Percentiles rank a stretch among this genome's conserved stretches.
Evolutionary conservation across 345 rosid species (phyloP).

Genomic region (Camelina neglecta): DNA sequence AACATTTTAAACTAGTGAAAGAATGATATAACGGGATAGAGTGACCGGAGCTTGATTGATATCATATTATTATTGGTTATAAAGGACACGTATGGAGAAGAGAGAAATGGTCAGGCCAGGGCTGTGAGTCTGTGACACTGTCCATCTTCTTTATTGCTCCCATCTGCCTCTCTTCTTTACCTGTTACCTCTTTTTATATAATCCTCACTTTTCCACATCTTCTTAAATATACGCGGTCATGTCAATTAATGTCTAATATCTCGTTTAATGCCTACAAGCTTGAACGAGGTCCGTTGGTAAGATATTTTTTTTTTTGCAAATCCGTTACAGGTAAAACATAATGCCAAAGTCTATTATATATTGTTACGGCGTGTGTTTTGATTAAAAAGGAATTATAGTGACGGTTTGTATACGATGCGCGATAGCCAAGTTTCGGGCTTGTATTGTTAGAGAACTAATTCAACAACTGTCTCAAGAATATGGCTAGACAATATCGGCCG

Average conservation of each 20-base stretch:
- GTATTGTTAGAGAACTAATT: slow-evolving; percentile 3
- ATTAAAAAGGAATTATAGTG: background rate
- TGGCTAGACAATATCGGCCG: slow-evolving; percentile 1
- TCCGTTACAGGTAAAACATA: background rate
- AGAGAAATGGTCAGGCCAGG: slow-evolving; percentile 46
- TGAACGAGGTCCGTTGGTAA: background rate
- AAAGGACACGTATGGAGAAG: slow-evolving; percentile 30
- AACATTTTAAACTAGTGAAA: slow-evolving; percentile 10
- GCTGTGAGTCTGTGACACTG: slow-evolving; percentile 42
- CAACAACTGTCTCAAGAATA: background rate
- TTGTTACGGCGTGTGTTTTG: background rate
- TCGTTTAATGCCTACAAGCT: background rate
- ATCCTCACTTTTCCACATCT: slow-evolving; percentile 15
- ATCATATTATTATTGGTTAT: background rate
- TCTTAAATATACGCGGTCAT: slow-evolving; percentile 5
- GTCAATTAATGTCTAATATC: slow-evolving; percentile 13
- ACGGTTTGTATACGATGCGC: slow-evolving; percentile 1
- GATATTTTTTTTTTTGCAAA: background rate
- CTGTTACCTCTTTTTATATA: slow-evolving; percentile 20
- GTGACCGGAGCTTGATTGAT: background rate
- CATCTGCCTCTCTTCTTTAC: slow-evolving; percentile 39
- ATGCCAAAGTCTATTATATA: background rate
- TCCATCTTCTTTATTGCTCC: slow-evolving; percentile 41
- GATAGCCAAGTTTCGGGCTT: background rate
- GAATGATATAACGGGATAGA: slow-evolving; percentile 2